These are phyloP conservation scores for Aspergillus arachidicola DNA, from an alignment of 2,329 filamentous ascomycete genomes.

Conservation along the genomic window DNA sequence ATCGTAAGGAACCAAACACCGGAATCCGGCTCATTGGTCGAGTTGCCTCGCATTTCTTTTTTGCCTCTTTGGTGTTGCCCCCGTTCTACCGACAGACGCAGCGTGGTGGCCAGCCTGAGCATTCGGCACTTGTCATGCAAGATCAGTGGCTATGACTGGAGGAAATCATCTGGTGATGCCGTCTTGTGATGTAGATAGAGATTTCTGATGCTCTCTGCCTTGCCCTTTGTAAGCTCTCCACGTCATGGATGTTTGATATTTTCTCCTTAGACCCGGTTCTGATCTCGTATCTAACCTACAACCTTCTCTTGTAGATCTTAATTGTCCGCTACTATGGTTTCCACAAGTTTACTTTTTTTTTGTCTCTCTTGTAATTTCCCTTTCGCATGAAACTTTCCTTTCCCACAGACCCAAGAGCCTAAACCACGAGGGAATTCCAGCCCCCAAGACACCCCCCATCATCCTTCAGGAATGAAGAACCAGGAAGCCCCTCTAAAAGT, in stretches of 20 bases:
- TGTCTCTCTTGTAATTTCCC: background rate
- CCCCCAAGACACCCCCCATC: background rate
- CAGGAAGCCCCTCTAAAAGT: background rate
- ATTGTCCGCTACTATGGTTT: background rate
- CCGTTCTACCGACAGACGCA: conserved; percentile 1
- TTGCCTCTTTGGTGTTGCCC: background rate
- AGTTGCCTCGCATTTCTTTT: background rate
- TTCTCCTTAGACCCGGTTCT: background rate
- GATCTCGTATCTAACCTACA: background rate
- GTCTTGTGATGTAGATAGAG: conserved; percentile 2
- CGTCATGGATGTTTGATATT: background rate
- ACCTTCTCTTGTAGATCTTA: background rate
- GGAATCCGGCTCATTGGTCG: background rate
- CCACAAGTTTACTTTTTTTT: background rate
- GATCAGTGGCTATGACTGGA: background rate
- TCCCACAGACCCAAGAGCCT: background rate
- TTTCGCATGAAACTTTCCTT: background rate
- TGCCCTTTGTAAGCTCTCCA: background rate
- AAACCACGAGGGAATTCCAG: background rate
- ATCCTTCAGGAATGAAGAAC: background rate
- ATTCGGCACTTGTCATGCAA: conserved; percentile 4
- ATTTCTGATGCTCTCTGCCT: background rate
- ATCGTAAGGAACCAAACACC: background rate
- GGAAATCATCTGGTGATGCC: background rate
- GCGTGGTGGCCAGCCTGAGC: background rate